These are phyloP conservation scores for Hypocrella siamensis DNA, from an alignment of 2,329 filamentous ascomycete genomes.

Conservation along the genomic window DNA sequence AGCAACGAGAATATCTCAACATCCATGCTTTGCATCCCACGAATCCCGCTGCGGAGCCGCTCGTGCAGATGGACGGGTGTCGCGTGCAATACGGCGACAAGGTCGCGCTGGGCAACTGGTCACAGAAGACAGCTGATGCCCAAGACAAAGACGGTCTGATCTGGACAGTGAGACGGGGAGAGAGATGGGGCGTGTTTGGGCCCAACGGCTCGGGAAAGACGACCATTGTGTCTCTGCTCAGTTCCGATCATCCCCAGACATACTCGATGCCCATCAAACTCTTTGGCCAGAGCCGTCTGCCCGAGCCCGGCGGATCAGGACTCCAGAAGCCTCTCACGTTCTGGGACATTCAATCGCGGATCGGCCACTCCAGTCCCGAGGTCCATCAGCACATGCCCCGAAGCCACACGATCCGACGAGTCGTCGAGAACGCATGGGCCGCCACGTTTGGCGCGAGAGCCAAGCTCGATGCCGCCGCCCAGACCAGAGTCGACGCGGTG, in stretches of 20 bases:
- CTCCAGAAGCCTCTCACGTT: conserved; percentile 56
- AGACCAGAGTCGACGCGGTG: conserved; percentile 42
- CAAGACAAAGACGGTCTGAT: conserved; percentile 43
- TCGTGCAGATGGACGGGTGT: conserved; percentile 81
- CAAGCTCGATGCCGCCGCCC: neutral
- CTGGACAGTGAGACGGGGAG: conserved; percentile 70
- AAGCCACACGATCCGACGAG: conserved; percentile 52
- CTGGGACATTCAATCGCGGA: conserved; percentile 79
- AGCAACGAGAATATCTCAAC: too few relatives aligned
- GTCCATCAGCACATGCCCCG: conserved; percentile 87
- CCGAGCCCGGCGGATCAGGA: conserved; percentile 44
- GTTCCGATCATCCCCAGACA: conserved; percentile 88
- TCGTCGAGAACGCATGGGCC: conserved; percentile 77
- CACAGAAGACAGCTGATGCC: conserved; percentile 36
- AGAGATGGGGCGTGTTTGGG: conserved; percentile 86
- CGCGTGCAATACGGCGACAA: conserved; percentile 67
- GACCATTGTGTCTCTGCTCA: conserved; percentile 80
- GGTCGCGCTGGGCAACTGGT: conserved; percentile 68
- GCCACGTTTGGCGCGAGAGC: conserved; percentile 49
- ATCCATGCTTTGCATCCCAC: conserved; percentile 9
- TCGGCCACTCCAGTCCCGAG: conserved; percentile 89
- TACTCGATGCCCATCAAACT: conserved; percentile 79
- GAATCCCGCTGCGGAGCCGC: conserved; percentile 37
- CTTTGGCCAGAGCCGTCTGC: conserved; percentile 70
- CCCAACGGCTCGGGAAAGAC: conserved; percentile 95